Percentiles rank a stretch among this genome's conserved stretches.
Evolutionary conservation across 2,329 filamentous ascomycete species (phyloP).

Genomic region (Alternaria tenuissima): DNA sequence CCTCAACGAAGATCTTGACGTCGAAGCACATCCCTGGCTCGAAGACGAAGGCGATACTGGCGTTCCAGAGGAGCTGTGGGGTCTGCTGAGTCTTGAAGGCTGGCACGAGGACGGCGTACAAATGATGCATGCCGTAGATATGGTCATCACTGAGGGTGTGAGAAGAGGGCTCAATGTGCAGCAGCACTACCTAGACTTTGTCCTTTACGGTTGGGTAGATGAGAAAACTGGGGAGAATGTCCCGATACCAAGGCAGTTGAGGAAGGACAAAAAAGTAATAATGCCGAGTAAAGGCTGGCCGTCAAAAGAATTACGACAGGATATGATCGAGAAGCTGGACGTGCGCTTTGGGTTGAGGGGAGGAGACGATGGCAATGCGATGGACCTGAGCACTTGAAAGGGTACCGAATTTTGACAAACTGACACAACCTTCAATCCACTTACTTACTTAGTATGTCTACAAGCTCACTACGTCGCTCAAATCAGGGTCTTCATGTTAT

Average conservation of each 20-base stretch:
- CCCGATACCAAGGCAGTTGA: slow-evolving; percentile 57
- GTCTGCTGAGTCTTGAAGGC: slow-evolving; percentile 45
- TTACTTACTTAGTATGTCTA: background rate
- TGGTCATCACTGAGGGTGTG: slow-evolving; percentile 61
- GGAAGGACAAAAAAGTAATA: slow-evolving; percentile 58
- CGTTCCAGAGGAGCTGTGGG: slow-evolving; percentile 43
- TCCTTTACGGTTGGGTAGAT: slow-evolving; percentile 70
- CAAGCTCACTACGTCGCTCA: background rate
- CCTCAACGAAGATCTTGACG: slow-evolving; percentile 29
- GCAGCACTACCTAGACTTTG: slow-evolving; percentile 63
- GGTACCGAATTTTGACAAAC: background rate
- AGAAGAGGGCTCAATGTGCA: slow-evolving; percentile 64
- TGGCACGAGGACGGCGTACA: slow-evolving; percentile 67
- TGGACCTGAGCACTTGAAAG: background rate
- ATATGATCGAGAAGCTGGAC: slow-evolving; percentile 8
- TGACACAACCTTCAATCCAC: background rate
- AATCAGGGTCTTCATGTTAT: background rate
- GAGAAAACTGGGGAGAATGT: slow-evolving; percentile 59
- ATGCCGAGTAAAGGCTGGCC: slow-evolving; percentile 13
- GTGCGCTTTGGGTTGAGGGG: background rate
- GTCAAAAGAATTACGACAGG: slow-evolving; percentile 1
- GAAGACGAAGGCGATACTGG: slow-evolving; percentile 34
- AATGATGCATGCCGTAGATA: slow-evolving; percentile 49
- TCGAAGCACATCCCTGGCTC: slow-evolving; percentile 28
- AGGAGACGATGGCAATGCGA: background rate